Base-by-base conservation (phyloP, 352 stramenopile genomes). In the Hyaloperonospora brassicae region DNA sequence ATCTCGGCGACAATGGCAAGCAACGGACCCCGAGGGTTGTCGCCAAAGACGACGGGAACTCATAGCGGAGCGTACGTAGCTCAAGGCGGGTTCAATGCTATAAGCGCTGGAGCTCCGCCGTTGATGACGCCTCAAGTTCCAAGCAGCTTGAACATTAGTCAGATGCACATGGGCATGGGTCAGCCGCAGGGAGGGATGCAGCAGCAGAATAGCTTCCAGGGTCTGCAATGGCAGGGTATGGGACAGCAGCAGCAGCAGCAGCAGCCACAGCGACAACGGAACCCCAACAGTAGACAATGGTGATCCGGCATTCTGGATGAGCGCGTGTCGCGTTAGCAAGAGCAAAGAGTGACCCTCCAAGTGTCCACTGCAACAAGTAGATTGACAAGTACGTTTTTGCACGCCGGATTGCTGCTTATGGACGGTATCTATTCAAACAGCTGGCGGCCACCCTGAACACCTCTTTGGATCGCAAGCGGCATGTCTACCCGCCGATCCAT, bases 141-240 rank as follows among this genome's bases (percentile, higher is more conserved):
- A 25, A 75, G 72, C 41, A 72, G 62, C 44, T 88, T 89, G 69
- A 84, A 85, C 59, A 90, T 90, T 61, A 90, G 78, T 36, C 78
- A 90, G 59, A 90, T 90, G 80, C 79, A 89, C 63, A 81, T 89
- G 62, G 73, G 72, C 24, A 87, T 87, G 65, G 64, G 62, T 25
- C 67, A 74, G 48, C 59, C 55, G 8, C 68, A 62, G 24, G 60
- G 52, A 14, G 62, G 73, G 17, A 73, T 78, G 51, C 71, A 73
- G 34, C 62, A 72, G 47, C 44, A 74, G 51, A 86, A 89, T 76
- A 88, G 81, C 57, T 92, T 92, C 76, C 76, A 87, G 43, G 80
- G 80, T 27, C 66, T 92, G 8, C 80, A 92, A 49, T 92, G 81
- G 81, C 77, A 87, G 49, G 81, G 81, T 38, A 92, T 92, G 81